phyloP scores from a whole-genome alignment of 495 filamentous ascomycete species.

The Evansstolkia leycettana region DNA sequence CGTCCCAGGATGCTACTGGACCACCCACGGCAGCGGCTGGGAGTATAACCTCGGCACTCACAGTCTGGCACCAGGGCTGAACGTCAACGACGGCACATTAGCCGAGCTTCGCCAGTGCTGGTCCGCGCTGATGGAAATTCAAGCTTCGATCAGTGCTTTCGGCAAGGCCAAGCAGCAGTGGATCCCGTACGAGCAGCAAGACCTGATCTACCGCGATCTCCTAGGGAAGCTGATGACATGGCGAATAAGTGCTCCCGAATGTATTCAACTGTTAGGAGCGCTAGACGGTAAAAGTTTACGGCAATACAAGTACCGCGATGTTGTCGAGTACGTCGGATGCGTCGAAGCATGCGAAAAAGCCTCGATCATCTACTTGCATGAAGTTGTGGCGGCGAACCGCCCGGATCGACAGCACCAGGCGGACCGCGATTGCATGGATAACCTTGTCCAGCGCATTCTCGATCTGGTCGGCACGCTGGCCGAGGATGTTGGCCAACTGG shows the following conservation, averaged over 20 bases:
- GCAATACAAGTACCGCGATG: slow-evolving; percentile 18
- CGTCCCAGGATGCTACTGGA: slow-evolving; percentile 29
- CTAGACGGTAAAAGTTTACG: slow-evolving; percentile 21
- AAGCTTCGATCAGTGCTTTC: slow-evolving; percentile 24
- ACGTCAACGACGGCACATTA: slow-evolving; percentile 16
- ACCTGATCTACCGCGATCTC: slow-evolving; percentile 20
- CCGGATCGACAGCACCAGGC: slow-evolving; percentile 16
- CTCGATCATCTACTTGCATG: slow-evolving; percentile 24
- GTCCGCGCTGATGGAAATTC: slow-evolving; percentile 31
- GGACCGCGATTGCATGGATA: slow-evolving; percentile 16
- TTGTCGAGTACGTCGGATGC: slow-evolving; percentile 27
- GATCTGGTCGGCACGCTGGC: slow-evolving; percentile 21
- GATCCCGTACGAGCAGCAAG: slow-evolving; percentile 22
- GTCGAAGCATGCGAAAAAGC: slow-evolving; percentile 32
- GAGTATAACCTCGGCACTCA: slow-evolving; percentile 29
- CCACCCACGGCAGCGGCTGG: slow-evolving; percentile 26
- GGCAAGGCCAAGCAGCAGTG: slow-evolving; percentile 22
- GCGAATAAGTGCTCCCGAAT: slow-evolving; percentile 20
- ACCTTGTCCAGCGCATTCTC: slow-evolving; percentile 23
- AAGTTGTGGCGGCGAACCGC: slow-evolving; percentile 22
- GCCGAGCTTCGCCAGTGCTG: slow-evolving; percentile 22
- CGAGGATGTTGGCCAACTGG: slow-evolving; percentile 25
- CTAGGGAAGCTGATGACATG: slow-evolving; percentile 21
- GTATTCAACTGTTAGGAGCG: slow-evolving; percentile 17
- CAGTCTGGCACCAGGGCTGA: slow-evolving; percentile 12